A percentile compares a stretch with the other conserved stretches of the same genome.
Evolutionary conservation across 805 yeast genomes (phyloP).

Genomic region (Candida piceae): DNA sequence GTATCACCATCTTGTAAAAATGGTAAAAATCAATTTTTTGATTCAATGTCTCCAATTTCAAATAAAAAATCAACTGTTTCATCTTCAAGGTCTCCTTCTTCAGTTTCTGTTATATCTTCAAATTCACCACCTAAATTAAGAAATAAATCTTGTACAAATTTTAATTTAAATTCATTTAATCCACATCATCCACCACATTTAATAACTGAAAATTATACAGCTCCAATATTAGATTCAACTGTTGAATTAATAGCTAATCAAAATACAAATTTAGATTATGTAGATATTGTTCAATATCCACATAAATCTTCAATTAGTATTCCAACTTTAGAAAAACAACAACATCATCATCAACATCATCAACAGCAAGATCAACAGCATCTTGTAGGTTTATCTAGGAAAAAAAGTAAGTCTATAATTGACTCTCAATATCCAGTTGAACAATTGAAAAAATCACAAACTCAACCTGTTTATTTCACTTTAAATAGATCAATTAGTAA

Average conservation of each 20-base stretch:
- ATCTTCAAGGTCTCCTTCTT: slow-evolving; percentile 1
- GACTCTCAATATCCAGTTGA: neutral
- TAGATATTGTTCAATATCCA: slow-evolving; percentile 55
- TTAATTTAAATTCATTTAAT: slow-evolving; percentile 3
- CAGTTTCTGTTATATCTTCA: neutral
- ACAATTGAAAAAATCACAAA: slow-evolving; percentile 5
- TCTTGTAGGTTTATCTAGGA: slow-evolving; percentile 1
- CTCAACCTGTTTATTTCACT: slow-evolving; percentile 3
- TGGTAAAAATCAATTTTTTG: neutral
- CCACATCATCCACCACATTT: slow-evolving; percentile 16
- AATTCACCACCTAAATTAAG: neutral
- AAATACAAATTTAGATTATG: slow-evolving; percentile 56
- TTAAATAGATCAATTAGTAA: slow-evolving; percentile 2
- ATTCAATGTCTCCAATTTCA: neutral
- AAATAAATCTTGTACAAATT: slow-evolving; percentile 1
- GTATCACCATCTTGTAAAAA: neutral
- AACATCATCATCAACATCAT: neutral
- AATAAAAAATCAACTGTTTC: neutral
- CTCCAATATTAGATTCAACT: slow-evolving; percentile 81
- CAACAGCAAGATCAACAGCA: neutral
- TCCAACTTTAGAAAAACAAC: slow-evolving; percentile 1
- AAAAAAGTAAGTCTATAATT: slow-evolving; percentile 1
- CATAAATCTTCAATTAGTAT: slow-evolving; percentile 9
- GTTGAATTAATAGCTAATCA: slow-evolving; percentile 55
- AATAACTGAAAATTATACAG: slow-evolving; percentile 62